phyloP scores from a whole-genome alignment of 441 rosid genomes.

The Breynia disticha region DNA sequence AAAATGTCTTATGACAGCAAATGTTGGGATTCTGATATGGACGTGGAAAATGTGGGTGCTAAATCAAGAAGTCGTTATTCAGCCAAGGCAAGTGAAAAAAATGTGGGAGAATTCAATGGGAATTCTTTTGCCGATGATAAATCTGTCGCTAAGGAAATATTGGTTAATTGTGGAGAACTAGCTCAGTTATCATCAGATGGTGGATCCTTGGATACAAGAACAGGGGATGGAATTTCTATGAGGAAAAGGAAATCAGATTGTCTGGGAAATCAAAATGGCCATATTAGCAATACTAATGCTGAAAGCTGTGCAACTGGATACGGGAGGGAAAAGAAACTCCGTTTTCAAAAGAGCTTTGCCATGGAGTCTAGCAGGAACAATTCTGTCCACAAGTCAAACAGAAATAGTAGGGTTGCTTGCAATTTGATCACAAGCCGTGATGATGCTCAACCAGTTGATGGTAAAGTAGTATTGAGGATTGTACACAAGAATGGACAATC shows the following conservation, averaged over 20 bases:
- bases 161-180: conserved; percentile 27
- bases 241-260: conserved; percentile 41
- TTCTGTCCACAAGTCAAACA: conserved; percentile 17
- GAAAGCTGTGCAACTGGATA: conserved; percentile 27
- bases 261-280: conserved; percentile 28
- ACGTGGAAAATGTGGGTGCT: conserved; percentile 14
- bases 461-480: conserved; percentile 19
- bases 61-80: conserved; percentile 19
- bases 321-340: conserved; percentile 28
- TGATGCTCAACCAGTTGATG: conserved; percentile 24
- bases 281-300: conserved; percentile 15
- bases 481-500: conserved; percentile 17
- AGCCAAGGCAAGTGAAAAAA: conserved; percentile 21
- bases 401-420: conserved; percentile 10
- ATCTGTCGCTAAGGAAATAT: conserved; percentile 29
- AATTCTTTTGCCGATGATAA: conserved; percentile 19
- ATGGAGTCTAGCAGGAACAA: conserved; percentile 19
- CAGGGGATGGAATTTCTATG: conserved; percentile 21
- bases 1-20: conserved; percentile 18
- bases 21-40: conserved; percentile 13
- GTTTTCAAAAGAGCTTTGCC: conserved; percentile 20
- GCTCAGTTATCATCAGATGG: conserved; percentile 31
- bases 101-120: conserved; percentile 16
- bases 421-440: conserved; percentile 12
- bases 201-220: conserved; percentile 29